Conservation (phyloP, 257 asterid genomes). For the Salvia rosmarinus region DNA sequence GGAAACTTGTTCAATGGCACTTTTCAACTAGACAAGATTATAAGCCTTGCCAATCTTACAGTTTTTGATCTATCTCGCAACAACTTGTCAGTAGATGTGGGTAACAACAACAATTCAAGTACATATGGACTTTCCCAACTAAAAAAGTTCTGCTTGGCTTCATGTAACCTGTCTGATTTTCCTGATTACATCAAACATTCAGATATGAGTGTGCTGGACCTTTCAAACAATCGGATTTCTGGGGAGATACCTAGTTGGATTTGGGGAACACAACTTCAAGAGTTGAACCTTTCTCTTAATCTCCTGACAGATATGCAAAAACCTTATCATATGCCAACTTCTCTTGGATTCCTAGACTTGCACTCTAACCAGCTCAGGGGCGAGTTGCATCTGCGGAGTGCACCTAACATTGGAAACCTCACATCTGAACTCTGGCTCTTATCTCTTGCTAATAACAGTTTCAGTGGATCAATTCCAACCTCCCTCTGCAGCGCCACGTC, state of each 20-base stretch:
- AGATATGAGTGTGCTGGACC: neutral
- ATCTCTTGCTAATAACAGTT: neutral
- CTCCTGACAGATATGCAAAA: no score
- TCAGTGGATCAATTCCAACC: conserved; percentile 31
- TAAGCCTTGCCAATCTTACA: conserved; percentile 31
- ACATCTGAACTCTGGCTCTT: neutral
- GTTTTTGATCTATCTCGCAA: conserved; percentile 48
- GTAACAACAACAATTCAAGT: neutral
- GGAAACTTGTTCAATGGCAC: conserved; percentile 36
- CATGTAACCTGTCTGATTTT: conserved; percentile 21
- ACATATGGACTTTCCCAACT: conserved; percentile 18
- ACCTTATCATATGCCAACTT: neutral
- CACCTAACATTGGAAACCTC: no score
- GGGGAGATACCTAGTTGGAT: conserved; percentile 11
- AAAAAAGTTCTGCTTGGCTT: conserved; percentile 34
- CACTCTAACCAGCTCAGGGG: conserved; percentile 6
- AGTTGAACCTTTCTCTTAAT: neutral
- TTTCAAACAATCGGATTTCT: neutral
- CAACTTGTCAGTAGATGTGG: conserved; percentile 35
- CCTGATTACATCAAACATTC: no score
- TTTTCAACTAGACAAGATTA: conserved; percentile 15
- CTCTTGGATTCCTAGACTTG: neutral
- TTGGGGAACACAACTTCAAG: neutral
- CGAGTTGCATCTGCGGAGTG: neutral
- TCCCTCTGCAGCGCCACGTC: conserved; percentile 26